Percentiles rank a stretch among this genome's conserved stretches.
These are phyloP conservation scores for Fusarium devonianum DNA, from an alignment of 2,329 filamentous ascomycete species.

Conservation along the genomic window DNA sequence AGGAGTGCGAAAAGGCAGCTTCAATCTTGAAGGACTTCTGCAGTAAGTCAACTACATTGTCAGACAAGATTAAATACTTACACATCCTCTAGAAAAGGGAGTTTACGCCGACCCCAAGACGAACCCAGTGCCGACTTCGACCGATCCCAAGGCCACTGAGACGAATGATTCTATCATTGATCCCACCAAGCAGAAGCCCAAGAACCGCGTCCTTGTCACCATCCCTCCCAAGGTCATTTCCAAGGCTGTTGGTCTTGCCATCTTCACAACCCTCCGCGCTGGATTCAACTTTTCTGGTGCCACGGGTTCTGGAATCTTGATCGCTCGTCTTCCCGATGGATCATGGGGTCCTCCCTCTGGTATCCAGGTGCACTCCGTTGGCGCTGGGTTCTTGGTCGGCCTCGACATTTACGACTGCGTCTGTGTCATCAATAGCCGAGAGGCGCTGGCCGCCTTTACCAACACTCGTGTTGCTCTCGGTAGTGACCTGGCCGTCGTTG, in stretches of 20 bases:
- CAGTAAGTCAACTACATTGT: constrained; percentile 61
- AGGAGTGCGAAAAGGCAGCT: constrained; percentile 90
- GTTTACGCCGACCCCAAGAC: constrained; percentile 54
- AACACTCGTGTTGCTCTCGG: constrained; percentile 78
- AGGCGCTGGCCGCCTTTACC: constrained; percentile 80
- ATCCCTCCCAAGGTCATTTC: constrained; percentile 67
- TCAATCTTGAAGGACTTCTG: constrained; percentile 85
- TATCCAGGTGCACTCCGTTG: constrained; percentile 81
- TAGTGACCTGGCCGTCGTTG: constrained; percentile 78
- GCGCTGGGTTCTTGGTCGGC: constrained; percentile 80
- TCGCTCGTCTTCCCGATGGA: constrained; percentile 68
- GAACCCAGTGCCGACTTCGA: constrained; percentile 43
- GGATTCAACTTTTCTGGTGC: constrained; percentile 72
- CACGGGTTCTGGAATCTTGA: constrained; percentile 70
- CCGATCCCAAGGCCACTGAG: constrained; percentile 42
- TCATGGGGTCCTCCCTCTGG: constrained; percentile 83
- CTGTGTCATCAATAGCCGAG: constrained; percentile 80
- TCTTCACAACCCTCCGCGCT: constrained; percentile 75
- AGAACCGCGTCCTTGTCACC: constrained; percentile 59
- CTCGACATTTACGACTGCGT: constrained; percentile 92
- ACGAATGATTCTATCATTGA: constrained; percentile 42
- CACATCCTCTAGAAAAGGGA: constrained; percentile 54
- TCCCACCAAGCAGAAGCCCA: constrained; percentile 49
- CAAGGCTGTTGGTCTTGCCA: constrained; percentile 72
- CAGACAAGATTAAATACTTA: background rate